A percentile compares a stretch with the other conserved stretches of the same genome.
Evolutionary conservation across 805 yeast genomes (phyloP).

Genomic region (Alloascoidea africana): DNA sequence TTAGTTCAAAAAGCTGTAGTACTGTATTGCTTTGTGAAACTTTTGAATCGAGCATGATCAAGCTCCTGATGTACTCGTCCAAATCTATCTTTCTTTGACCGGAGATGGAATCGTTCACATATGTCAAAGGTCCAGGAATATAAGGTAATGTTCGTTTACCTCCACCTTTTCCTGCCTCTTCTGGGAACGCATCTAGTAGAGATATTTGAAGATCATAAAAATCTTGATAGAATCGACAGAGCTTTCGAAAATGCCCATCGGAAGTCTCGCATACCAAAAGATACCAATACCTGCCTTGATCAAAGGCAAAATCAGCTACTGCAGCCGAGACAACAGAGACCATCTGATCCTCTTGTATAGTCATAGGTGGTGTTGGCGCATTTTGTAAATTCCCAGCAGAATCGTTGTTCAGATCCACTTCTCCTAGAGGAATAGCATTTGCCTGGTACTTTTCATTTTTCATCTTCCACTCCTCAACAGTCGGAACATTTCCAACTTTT

Average conservation of each 20-base stretch:
- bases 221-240: conserved; percentile 89
- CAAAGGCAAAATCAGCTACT: conserved; percentile 67
- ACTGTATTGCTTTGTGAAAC: conserved; percentile 61
- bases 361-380: not conserved
- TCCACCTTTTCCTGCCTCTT: conserved; percentile 82
- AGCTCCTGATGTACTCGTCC: conserved; percentile 38
- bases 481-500: conserved; percentile 57
- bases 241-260: conserved; percentile 51
- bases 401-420: conserved; percentile 24
- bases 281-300: conserved; percentile 84
- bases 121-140: conserved; percentile 91
- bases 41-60: conserved; percentile 60
- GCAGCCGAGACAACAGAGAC: conserved; percentile 49
- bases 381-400: not conserved
- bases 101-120: conserved; percentile 67
- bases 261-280: conserved; percentile 51
- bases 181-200: conserved; percentile 71
- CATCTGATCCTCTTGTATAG: not conserved
- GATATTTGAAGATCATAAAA: conserved; percentile 87
- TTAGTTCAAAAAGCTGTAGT: conserved; percentile 50
- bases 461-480: conserved; percentile 92
- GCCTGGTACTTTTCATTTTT: conserved; percentile 88
- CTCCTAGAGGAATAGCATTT: conserved; percentile 61
- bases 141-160: conserved; percentile 73
- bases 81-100: conserved; percentile 37